Evolutionary conservation across 805 yeast species (phyloP).

Genomic region (Cyberlindnera euphorbiiphila): DNA sequence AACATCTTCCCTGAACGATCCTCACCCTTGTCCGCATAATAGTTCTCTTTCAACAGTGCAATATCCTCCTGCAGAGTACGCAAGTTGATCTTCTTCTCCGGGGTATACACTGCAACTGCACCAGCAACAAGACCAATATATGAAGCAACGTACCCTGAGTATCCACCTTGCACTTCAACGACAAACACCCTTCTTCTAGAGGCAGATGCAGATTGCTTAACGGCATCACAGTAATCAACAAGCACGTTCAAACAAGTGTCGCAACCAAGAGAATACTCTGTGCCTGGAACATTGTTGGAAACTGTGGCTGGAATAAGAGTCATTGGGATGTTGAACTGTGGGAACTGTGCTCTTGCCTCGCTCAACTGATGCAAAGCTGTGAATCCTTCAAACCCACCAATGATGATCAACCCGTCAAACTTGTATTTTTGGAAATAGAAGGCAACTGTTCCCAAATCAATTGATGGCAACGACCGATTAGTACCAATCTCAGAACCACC

Average conservation of each 20-base stretch:
- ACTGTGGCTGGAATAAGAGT: conserved; percentile 92
- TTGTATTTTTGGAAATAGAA: conserved; percentile 85
- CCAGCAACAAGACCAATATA: conserved; percentile 83
- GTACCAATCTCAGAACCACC: conserved; percentile 99
- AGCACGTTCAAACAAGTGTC: conserved; percentile 94
- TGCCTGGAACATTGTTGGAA: conserved; percentile 98
- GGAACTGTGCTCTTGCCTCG: conserved; percentile 71
- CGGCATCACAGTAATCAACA: conserved; percentile 89
- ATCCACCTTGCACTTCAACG: conserved; percentile 97
- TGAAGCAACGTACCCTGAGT: conserved; percentile 90
- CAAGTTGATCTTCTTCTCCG: conserved; percentile 68
- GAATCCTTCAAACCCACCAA: conserved; percentile 99
- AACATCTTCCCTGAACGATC: conserved; percentile 70
- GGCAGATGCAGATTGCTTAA: conserved; percentile 93
- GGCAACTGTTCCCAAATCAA: conserved; percentile 86
- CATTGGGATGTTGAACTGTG: conserved; percentile 93
- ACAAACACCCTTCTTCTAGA: conserved; percentile 92
- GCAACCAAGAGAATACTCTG: conserved; percentile 91
- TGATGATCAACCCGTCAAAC: conserved; percentile 83
- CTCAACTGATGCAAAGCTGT: conserved; percentile 77
- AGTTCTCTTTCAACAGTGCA: conserved; percentile 60
- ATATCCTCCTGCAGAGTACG: conserved; percentile 73
- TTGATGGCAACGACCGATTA: conserved; percentile 76
- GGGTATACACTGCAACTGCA: conserved; percentile 38
- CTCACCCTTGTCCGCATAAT: conserved; percentile 52